Evolutionary conservation across 805 yeast species (phyloP), one percentile per base, ranked within the genome.

Genomic region (Saturnispora besseyi): DNA sequence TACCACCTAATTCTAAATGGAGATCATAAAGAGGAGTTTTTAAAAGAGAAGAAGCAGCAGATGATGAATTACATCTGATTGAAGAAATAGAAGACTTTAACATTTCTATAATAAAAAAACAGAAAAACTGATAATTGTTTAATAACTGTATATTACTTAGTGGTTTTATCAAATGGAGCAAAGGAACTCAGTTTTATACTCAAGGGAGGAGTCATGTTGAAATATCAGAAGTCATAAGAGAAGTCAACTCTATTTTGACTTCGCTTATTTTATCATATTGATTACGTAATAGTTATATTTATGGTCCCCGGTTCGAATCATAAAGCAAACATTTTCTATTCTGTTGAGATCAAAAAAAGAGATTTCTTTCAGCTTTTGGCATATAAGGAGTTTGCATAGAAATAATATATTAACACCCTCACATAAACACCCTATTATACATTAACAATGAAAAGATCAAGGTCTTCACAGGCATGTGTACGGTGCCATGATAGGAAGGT

Each of bases 1-100:
- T 89, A 12, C 89, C 99, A 5, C 89, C 91, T 43, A 80, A 71
- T 50, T 77, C 76, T 33, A 83, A 71, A 64, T 93, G 97, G 24
- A 88, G 73, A 51, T 84, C 88, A 64, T 84, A 80, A 38, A 93
- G 72, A 4, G 98, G 95, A 1, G 98, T 93, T 56, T 77, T 71
- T 51, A 75, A 63, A 4, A 69, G 59, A 1, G 67, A 55, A 6
- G 32, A 29, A 18, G 32, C 31, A 12, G 32, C 30, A 12, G 24
- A 62, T 24, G 61, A 56, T 50, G 73, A 65, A 31, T 53, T 44
- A n/a, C 11, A 37, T 49, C 43, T 53, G 9, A 47, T 22, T n/a
- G 33, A 41, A 9, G 32, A 18, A 10, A 45, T 24, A 5, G 40
- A 40, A n/a, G 22, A 13, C 36, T 38, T 48, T 13, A 51, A 21